phyloP scores from a whole-genome alignment of 1,139 yeast genomes.

The Hyphopichia khmerensis region DNA sequence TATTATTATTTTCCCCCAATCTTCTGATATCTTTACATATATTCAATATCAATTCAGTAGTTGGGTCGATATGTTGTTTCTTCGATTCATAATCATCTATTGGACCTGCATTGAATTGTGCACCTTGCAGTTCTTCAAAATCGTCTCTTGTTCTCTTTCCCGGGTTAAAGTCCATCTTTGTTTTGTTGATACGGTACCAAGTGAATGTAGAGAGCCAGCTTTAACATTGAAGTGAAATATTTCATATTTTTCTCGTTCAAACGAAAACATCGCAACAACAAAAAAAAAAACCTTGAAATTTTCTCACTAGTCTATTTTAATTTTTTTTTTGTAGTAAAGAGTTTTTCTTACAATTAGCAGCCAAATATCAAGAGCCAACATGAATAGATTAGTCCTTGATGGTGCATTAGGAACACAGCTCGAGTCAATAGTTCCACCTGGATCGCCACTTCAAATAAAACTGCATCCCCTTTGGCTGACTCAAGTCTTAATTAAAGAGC shows the following conservation, averaged over 20 bases:
- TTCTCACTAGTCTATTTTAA: background rate
- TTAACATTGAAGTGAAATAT: background rate
- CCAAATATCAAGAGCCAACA: background rate
- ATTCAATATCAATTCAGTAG: conserved; percentile 40
- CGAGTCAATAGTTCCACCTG: conserved; percentile 14
- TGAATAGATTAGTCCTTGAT: conserved; percentile 16
- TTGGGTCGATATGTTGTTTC: conserved; percentile 43
- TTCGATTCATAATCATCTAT: conserved; percentile 22
- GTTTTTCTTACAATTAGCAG: background rate
- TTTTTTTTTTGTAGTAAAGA: background rate
- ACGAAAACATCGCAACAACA: background rate
- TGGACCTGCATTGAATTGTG: conserved; percentile 11
- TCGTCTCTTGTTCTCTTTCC: conserved; percentile 42
- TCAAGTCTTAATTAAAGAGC: conserved; percentile 46
- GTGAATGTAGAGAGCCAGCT: too few species aligned
- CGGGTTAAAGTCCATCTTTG: background rate
- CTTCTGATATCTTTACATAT: conserved; percentile 59
- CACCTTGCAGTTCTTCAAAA: conserved; percentile 24
- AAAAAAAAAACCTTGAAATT: background rate
- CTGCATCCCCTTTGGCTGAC: conserved; percentile 62
- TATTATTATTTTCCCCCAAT: conserved; percentile 62
- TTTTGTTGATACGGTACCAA: too few species aligned
- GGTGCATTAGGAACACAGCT: conserved; percentile 35
- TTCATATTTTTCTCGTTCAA: background rate
- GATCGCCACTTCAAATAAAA: conserved; percentile 13